Percentiles rank a stretch among this genome's conserved stretches.
phyloP scores from a whole-genome alignment of 1,284 basidiomycete genomes.

The Phellopilus nigrolimitatus region DNA sequence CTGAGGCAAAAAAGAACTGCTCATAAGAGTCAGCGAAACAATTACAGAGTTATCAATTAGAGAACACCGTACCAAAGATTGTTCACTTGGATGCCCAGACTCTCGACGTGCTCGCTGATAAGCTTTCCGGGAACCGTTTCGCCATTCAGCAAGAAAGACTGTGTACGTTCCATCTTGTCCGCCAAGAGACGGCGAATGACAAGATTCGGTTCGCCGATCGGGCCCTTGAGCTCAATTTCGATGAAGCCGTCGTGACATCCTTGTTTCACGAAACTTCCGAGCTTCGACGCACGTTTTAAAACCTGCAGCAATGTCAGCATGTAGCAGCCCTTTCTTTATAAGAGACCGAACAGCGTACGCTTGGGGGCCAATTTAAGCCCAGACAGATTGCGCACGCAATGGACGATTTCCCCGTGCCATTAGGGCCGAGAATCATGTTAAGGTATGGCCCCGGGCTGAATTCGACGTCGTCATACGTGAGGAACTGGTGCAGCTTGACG shows the following conservation, averaged over 20 bases:
- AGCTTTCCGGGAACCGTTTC: conserved; percentile 56
- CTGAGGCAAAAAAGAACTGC: conserved; percentile 92
- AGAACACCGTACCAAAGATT: conserved; percentile 76
- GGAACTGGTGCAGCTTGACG: conserved; percentile 85
- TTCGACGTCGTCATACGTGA: conserved; percentile 93
- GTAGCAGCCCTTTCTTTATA: conserved; percentile 25
- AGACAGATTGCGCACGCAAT: conserved; percentile 96
- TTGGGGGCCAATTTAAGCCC: conserved; percentile 84
- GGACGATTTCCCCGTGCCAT: conserved; percentile 93
- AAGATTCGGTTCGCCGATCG: conserved; percentile 68
- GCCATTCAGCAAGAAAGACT: conserved; percentile 59
- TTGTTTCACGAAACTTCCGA: conserved; percentile 84
- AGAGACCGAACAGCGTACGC: conserved; percentile 37
- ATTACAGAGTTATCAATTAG: conserved; percentile 4
- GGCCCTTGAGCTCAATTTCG: conserved; percentile 90
- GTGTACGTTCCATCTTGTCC: conserved; percentile 50
- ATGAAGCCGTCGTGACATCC: conserved; percentile 71
- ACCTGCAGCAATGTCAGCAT: conserved; percentile 42
- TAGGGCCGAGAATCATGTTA: conserved; percentile 98
- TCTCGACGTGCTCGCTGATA: conserved; percentile 64
- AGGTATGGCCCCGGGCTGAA: conserved; percentile 89
- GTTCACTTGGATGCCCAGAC: conserved; percentile 85
- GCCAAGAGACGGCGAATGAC: conserved; percentile 67
- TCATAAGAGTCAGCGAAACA: conserved; percentile 28
- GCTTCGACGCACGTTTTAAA: conserved; percentile 79